Evolutionary conservation across 495 filamentous ascomycete species (phyloP), one percentile per base, ranked within the genome.

Genomic region (Xylaria bambusicola): DNA sequence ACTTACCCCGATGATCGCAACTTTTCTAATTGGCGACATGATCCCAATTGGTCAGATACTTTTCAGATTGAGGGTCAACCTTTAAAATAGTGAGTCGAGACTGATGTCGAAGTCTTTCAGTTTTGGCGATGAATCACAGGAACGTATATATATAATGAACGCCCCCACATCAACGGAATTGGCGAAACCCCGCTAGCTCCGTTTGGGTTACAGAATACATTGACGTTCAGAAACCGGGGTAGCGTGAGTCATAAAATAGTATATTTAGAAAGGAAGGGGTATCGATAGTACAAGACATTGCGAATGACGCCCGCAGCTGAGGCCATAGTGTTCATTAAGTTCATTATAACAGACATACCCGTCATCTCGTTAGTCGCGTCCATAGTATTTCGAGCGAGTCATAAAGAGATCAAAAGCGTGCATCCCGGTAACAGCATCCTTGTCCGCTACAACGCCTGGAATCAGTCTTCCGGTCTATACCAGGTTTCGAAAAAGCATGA

Each of bases 1-100:
- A 74, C 71, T 61, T 69, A 76, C 74, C 53, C 77, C 77, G 36
- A 77, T 64, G 50, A 79, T 52, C 2, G 65, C 71, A 13, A 80
- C 69, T 38, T 69, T 78, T 50, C 61, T 74, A 38, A 79, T 71
- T 36, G 53, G 0, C 21, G 72, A 50, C 74, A 75, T 76, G 3
- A 8, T 63, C 29, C 20, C 26, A 13, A 21, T 13, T n/a, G 20
- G 21, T 23, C n/a, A n/a, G 12, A 45, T 15, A 46, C 0, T 35
- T 10, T 23, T 17, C 5, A 36, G n/a, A n/a, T 51, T 1, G 6
- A 51, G 10, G 29, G 29, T 33, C 29, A 33, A 33, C n/a, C n/a
- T n/a, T n/a, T n/a, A n/a, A n/a, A n/a, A n/a, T n/a, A n/a, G n/a
- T n/a, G n/a, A 33, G 31, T 33, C 31, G 5, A 6, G 6, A 33